These are phyloP conservation scores for Botrytis squamosa DNA, from an alignment of 2,329 filamentous ascomycete species.

Conservation along the genomic window DNA sequence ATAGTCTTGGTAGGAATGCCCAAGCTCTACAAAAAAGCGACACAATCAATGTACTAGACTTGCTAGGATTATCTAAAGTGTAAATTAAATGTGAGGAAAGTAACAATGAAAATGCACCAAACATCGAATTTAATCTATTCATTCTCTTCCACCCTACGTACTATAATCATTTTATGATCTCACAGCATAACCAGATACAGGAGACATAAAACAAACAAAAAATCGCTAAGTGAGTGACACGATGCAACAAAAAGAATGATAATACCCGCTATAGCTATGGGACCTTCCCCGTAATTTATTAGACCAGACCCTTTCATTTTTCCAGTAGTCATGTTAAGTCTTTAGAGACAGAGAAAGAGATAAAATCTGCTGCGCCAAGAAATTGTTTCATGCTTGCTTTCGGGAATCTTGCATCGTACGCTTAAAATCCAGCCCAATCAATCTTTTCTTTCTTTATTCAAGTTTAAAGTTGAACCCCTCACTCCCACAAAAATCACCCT, in stretches of 20 bases:
- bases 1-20: neutral
- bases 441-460: conserved; percentile 1
- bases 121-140: neutral
- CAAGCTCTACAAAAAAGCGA: neutral
- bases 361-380: conserved; percentile 1
- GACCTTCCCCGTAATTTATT: conserved; percentile 4
- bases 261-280: conserved; percentile 1
- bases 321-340: neutral
- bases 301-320: conserved; percentile 7
- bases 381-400: conserved; percentile 5
- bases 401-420: neutral
- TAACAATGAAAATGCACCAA: neutral
- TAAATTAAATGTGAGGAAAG: neutral
- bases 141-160: neutral
- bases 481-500: neutral
- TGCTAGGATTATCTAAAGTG: neutral
- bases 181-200: neutral
- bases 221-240: neutral
- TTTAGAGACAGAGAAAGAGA: neutral
- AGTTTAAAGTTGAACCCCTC: neutral
- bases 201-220: neutral
- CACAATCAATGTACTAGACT: neutral
- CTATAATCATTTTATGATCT: neutral
- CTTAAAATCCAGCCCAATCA: neutral
- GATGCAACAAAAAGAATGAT: neutral